Base-by-base conservation (phyloP, 2,329 filamentous ascomycete genomes). In the Talaromyces sp. region DNA sequence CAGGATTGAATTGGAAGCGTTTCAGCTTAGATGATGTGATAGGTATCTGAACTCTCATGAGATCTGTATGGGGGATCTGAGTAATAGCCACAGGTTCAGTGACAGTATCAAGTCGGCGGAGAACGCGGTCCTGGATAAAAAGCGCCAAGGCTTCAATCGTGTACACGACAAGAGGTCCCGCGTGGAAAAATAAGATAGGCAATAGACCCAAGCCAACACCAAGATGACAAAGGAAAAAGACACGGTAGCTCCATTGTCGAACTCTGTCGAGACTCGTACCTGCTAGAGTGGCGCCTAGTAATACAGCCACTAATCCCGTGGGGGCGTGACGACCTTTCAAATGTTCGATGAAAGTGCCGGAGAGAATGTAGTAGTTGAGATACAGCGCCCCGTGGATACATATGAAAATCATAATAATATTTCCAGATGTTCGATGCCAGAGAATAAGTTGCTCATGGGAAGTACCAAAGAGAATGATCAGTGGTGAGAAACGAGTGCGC, bases 361-460 rank as follows among this genome's bases (percentile, higher is more conserved):
- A 69, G 36, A 72, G 66, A 55, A 80, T 58, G 64, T 80, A 84
- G 66, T 81, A 82, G 58, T 79, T 78, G 47, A 83, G 54, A 58
- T 83, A 84, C 55, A 82, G 72, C 0, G 63, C 57, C 2, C 72
- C 77, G 61, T 84, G 81, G 2, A 74, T 56, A 27, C 70, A 62
- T 49, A 83, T 73, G 2, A 83, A 64, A 14, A 71, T 74, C 33
- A 80, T 72, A 17, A 71, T 57, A 51, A 82, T 75, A 2, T 79
- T 76, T 4, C 80, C 80, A 11, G 82, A 72, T 5, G 80, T 65
- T 35, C 80, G 76, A 58, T 84, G 81, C 30, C 73, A 70, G 10
- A 68, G 63, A 56, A 82, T 81, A 17, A 83, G 65, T 29, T 77
- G 68, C 62, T 82, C 78, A 58, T 82, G 80, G 2, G 78, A 79